Base-by-base conservation (phyloP, 225 moss, liverwort and hornwort species). In the Bryum argenteum region DNA sequence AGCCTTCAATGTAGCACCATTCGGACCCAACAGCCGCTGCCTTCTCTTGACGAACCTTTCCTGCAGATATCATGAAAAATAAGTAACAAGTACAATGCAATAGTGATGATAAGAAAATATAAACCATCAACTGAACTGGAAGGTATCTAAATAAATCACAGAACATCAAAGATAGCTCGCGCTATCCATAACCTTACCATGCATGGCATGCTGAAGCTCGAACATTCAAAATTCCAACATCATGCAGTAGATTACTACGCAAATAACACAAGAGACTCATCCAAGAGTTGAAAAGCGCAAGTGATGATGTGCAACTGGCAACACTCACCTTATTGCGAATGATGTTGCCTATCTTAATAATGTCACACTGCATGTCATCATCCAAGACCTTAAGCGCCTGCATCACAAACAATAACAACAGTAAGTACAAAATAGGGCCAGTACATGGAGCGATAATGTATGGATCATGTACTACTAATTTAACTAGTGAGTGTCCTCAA, bases 21-120 rank as follows among this genome's bases (percentile, higher is more conserved):
- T 94, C 38, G 94, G 92, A 66, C 97, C 97, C 71, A 94, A 63
- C 19, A 98, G 85, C 43, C 97, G 84, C 71, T 98, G 97, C 73
- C 97, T 88, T 11, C 97, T 94, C 83, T 98, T 98, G 13, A 92
- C 97, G 84, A 98, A 98, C 50, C 94, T 91, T 59, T 94, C 97
- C 97, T 98, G 88, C 10, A 76, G 41, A 60, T 42, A 65, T 57
- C 40, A 22, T 24, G 17, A 47, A 54, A 12, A 23, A 28, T 28
- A 14, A 50, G 28, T n/a, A 66, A 52, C 1, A 67, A 58, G 53
- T 1, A 17, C 58, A 67, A 18, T 10, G 28, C 9, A 53, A 44
- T 53, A 15, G 26, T 11, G 13, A 51, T 33, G 33, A 33, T 0
- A 50, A 71, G 9, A 61, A 56, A 3, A 8, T 50, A 63, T 10